Evolutionary conservation across 1,284 basidiomycete species (phyloP).

Genomic region (Cerioporus squamosus): DNA sequence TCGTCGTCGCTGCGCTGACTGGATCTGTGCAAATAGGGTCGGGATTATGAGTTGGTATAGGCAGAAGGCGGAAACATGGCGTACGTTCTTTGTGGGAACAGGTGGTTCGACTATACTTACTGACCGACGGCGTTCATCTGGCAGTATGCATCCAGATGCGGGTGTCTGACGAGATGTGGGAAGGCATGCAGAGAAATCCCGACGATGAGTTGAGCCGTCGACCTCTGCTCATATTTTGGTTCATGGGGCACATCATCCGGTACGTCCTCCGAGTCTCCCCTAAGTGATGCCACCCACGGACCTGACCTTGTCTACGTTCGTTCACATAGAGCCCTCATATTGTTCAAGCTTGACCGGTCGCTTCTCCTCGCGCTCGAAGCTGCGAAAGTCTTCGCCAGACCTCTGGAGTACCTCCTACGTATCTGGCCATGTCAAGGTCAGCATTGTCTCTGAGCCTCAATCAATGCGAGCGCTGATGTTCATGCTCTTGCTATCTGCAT

Average conservation of each 20-base stretch:
- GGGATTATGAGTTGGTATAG: constrained; percentile 57
- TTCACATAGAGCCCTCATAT: constrained; percentile 49
- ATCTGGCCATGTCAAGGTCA: constrained; percentile 69
- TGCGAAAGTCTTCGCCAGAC: constrained; percentile 58
- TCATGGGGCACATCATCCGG: constrained; percentile 72
- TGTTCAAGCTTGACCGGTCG: constrained; percentile 64
- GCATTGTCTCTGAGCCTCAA: constrained; percentile 17
- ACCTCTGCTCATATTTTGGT: constrained; percentile 76
- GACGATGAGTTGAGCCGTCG: constrained; percentile 53
- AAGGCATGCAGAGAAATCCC: constrained; percentile 57
- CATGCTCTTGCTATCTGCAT: too few species aligned
- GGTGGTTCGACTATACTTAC: neutral
- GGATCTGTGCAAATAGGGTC: constrained; percentile 37
- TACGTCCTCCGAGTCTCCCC: constrained; percentile 29
- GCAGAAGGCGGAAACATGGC: constrained; percentile 69
- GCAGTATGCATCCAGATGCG: constrained; percentile 63
- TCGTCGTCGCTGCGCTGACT: too few species aligned
- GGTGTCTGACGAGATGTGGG: constrained; percentile 60
- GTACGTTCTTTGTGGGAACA: constrained; percentile 45
- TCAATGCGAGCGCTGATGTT: neutral
- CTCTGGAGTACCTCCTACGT: constrained; percentile 63
- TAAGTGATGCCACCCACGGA: neutral
- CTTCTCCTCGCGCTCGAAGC: constrained; percentile 67
- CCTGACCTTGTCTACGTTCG: constrained; percentile 4
- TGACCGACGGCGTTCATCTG: too few species aligned